These are phyloP conservation scores for Penicillium brasilianum DNA, from an alignment of 2,329 filamentous ascomycete species.

Conservation along the genomic window DNA sequence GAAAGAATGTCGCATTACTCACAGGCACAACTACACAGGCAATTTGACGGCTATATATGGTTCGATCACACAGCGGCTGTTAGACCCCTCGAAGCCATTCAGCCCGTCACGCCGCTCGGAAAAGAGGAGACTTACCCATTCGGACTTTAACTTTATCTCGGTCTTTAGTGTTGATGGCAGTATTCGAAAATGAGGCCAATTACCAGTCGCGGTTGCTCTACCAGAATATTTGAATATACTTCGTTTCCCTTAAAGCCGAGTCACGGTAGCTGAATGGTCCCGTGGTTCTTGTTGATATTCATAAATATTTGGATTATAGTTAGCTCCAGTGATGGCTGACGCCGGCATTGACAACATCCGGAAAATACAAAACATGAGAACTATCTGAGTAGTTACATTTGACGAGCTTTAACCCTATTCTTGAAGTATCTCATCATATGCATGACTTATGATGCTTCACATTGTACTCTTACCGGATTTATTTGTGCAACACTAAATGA, in stretches of 20 bases:
- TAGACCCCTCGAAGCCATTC: constrained; percentile 51
- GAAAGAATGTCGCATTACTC: constrained; percentile 58
- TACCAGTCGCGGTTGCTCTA: too few relatives aligned
- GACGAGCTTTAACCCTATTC: too few relatives aligned
- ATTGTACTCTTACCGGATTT: not conserved
- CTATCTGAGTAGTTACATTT: too few relatives aligned
- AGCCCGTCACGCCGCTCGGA: constrained; percentile 51
- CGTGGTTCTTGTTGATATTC: not conserved
- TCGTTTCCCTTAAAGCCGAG: not conserved
- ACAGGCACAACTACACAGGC: constrained; percentile 51
- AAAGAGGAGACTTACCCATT: constrained; percentile 59
- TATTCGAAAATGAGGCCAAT: too few relatives aligned
- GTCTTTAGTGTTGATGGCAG: too few relatives aligned
- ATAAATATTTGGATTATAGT: not conserved
- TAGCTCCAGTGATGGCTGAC: not conserved
- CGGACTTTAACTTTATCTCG: constrained; percentile 47
- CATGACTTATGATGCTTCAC: not conserved
- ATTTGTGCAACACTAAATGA: too few relatives aligned
- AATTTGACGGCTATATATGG: constrained; percentile 59
- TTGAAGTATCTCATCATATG: too few relatives aligned
- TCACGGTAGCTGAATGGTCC: not conserved
- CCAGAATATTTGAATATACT: not conserved
- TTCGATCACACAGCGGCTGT: constrained; percentile 56
- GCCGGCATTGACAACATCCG: not conserved
- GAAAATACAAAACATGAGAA: too few relatives aligned